phyloP scores from a whole-genome alignment of 768 basidiomycete species.

The Tephrocybe sp. region DNA sequence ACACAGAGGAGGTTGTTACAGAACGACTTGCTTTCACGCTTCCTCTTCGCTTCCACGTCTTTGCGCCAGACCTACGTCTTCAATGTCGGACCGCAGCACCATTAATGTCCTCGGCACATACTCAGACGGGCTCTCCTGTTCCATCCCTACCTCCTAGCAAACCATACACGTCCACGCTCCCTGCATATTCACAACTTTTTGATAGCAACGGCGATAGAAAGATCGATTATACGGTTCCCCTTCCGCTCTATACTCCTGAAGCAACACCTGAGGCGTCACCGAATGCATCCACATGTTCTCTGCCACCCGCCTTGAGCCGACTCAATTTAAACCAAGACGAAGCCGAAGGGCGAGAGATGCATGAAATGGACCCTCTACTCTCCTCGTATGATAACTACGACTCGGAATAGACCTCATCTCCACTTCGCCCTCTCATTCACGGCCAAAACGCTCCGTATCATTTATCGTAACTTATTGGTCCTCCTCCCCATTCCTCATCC shows the following conservation, averaged over 20 bases:
- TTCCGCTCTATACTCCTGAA: conserved; percentile 61
- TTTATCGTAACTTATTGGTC: not conserved
- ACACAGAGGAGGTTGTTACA: conserved; percentile 27
- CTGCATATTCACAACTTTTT: conserved; percentile 79
- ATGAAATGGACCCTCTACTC: conserved; percentile 7
- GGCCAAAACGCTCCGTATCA: not conserved
- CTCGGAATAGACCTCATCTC: not conserved
- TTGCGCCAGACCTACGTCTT: conserved; percentile 32
- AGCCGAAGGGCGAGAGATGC: conserved; percentile 1
- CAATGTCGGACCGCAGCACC: conserved; percentile 14
- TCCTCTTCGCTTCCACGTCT: conserved; percentile 48
- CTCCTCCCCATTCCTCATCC: not conserved
- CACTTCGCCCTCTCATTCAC: too few species aligned
- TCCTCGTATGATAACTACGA: not conserved
- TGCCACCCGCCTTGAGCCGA: not conserved
- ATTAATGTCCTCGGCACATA: conserved; percentile 4
- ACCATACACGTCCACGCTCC: conserved; percentile 39
- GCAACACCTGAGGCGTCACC: conserved; percentile 28
- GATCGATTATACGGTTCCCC: conserved; percentile 59
- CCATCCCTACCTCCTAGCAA: conserved; percentile 17
- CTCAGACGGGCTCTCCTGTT: conserved; percentile 5
- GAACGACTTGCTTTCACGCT: conserved; percentile 42
- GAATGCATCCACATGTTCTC: not conserved
- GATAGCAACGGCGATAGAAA: conserved; percentile 70
- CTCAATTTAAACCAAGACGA: not conserved